Percentiles rank a stretch among this genome's conserved stretches.
Evolutionary conservation across 352 stramenopile species (phyloP).

Genomic region (Phytophthora vignae): DNA sequence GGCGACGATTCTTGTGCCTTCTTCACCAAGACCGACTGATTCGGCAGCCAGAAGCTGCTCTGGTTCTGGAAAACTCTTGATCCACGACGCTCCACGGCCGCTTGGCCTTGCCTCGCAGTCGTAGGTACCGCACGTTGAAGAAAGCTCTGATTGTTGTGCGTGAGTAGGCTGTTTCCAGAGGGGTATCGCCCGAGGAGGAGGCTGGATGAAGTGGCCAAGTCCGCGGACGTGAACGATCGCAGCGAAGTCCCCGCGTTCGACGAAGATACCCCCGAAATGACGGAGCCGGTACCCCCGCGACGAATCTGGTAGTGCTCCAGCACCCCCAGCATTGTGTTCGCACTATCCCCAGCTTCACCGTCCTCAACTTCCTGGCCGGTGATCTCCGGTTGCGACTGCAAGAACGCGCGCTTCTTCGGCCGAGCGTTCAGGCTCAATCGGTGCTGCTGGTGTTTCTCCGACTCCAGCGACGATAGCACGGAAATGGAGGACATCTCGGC

Average conservation of each 20-base stretch:
- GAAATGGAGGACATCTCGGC: conserved; percentile 72
- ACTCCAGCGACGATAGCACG: conserved; percentile 70
- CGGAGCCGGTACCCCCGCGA: conserved; percentile 26
- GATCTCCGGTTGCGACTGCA: conserved; percentile 23
- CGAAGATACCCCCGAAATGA: conserved; percentile 48
- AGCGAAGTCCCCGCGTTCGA: conserved; percentile 54
- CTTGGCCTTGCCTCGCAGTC: conserved; percentile 18
- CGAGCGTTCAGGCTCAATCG: conserved; percentile 59
- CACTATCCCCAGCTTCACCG: conserved; percentile 5
- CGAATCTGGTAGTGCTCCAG: conserved; percentile 65
- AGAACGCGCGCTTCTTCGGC: conserved; percentile 34
- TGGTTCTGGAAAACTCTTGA: conserved; percentile 31
- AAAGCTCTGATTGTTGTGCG: conserved; percentile 42
- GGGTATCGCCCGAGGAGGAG: conserved; percentile 40
- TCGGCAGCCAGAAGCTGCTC: conserved; percentile 40
- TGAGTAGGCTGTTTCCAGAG: conserved; percentile 38
- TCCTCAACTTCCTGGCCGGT: conserved; percentile 13
- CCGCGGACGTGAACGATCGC: conserved; percentile 56
- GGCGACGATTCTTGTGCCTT: conserved; percentile 26
- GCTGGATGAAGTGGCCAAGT: conserved; percentile 42
- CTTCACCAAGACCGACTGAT: conserved; percentile 33
- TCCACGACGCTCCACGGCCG: conserved; percentile 21
- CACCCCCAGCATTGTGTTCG: conserved; percentile 64
- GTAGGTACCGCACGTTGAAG: conserved; percentile 20
- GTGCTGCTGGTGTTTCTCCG: conserved; percentile 73